Percentiles rank a stretch among this genome's conserved stretches.
These are phyloP conservation scores for Vitis cinerea DNA, from an alignment of 164 flowering plant species.

Conservation along the genomic window DNA sequence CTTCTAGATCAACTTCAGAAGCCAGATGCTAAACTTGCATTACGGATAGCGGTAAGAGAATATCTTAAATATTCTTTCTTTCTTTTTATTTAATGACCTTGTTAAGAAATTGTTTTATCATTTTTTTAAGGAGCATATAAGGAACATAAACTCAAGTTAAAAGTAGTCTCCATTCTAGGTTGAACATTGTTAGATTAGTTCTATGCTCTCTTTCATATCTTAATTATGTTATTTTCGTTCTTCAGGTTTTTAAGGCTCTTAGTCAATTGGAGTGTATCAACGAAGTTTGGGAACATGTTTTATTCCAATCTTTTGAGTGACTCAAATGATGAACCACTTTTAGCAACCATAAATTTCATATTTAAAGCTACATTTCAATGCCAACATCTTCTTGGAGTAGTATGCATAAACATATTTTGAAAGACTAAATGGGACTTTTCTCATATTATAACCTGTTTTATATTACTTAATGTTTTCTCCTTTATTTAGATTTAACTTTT, in stretches of 20 bases:
- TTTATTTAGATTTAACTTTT: background rate
- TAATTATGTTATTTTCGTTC: background rate
- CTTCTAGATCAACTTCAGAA: conserved; percentile 87
- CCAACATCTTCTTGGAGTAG: conserved; percentile 91
- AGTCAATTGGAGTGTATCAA: conserved; percentile 83
- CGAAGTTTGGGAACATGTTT: conserved; percentile 82
- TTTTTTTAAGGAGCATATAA: no score
- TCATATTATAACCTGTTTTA: conserved; percentile 4
- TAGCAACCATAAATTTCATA: conserved; percentile 71
- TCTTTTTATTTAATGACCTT: conserved; percentile 4
- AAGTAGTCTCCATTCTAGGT: no score
- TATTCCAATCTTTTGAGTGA: conserved; percentile 66
- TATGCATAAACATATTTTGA: conserved; percentile 31
- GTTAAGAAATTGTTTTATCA: background rate
- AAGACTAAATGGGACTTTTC: conserved; percentile 1
- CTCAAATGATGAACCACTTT: conserved; percentile 80
- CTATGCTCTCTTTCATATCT: no score
- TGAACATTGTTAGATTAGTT: no score
- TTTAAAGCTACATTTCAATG: conserved; percentile 88
- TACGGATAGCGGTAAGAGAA: conserved; percentile 70
- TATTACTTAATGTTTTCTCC: background rate
- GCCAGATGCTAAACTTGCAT: conserved; percentile 76
- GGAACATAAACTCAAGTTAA: no score
- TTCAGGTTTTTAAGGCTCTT: conserved; percentile 83
- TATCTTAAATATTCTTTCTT: background rate